Base-by-base conservation (phyloP, 192 early-diverging fungal genomes). In the Chytriomyces confervae region DNA sequence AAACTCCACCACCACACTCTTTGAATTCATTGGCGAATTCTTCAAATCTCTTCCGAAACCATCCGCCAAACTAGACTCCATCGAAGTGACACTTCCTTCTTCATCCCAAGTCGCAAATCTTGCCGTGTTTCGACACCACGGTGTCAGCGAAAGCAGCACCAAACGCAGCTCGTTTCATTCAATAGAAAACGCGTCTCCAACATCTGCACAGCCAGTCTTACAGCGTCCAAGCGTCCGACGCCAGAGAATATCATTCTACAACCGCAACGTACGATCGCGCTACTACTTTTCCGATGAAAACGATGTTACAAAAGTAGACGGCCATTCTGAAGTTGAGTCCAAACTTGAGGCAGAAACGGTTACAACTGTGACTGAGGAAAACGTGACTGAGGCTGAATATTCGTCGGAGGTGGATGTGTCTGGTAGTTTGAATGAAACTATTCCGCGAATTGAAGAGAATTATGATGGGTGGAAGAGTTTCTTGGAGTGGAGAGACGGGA, bases 381-480 rank as follows among this genome's bases (percentile, higher is more conserved):
- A 57, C 53, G 53, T 57, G 13, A 20, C 20, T 13, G 53, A 57
- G 20, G 16, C 20, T 20, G 53, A 57, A 57, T 57, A 57, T 57
- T 20, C 53, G 13, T 57, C 16, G 0, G 53, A 57, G 53, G 5
- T n/a, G 16, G 20, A 57, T 0, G 53, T 20, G 20, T 36, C 36
- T 36, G 36, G 36, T 4, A 36, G 36, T 2, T 36, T 36, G 36
- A 36, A 36, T 36, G 36, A 36, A 36, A 36, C 36, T 36, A 36
- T 36, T 36, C 36, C 36, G 36, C 36, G 36, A 1, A 0, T 27
- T 5, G 66, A 67, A 13, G 27, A 16, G 8, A 13, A 23, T 3
- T 16, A 57, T 57, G 69, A 71, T 9, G 72, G 61, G n/a, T 74
- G 72, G 72, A 74, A 74, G 47, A 74, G 72, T 62, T 74, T 74